phyloP scores from a whole-genome alignment of 2,329 filamentous ascomycete genomes.

The Diplodia corticola region DNA sequence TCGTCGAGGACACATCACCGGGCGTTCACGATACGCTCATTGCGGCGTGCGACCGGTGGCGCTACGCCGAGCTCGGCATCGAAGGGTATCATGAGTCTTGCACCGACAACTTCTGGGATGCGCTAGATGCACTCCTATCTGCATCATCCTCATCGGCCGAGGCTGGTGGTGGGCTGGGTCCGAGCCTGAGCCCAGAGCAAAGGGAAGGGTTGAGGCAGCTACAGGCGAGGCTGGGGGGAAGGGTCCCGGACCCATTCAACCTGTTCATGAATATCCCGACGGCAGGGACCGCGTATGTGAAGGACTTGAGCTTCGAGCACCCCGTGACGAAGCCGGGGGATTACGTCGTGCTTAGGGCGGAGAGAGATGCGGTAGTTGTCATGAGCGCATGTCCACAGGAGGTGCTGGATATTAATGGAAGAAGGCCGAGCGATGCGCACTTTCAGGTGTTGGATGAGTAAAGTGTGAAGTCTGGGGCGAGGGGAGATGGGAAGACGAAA shows the following conservation, averaged over 20 bases:
- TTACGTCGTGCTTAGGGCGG: constrained; percentile 37
- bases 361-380: constrained; percentile 40
- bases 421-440: constrained; percentile 4
- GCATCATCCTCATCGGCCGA: not conserved
- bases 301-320: not conserved
- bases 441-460: constrained; percentile 4
- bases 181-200: constrained; percentile 47
- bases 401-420: constrained; percentile 24
- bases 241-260: constrained; percentile 6
- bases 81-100: constrained; percentile 47
- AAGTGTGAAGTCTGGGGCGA: not conserved
- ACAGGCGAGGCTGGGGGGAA: not conserved
- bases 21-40: constrained; percentile 51
- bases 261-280: constrained; percentile 13
- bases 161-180: constrained; percentile 42
- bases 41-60: constrained; percentile 48
- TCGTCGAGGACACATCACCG: constrained; percentile 49
- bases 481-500: not conserved
- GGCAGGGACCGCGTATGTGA: not conserved
- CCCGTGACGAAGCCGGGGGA: constrained; percentile 29
- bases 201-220: constrained; percentile 34
- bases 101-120: constrained; percentile 39
- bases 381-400: constrained; percentile 43
- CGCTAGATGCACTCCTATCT: not conserved
- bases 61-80: constrained; percentile 46